Percentiles rank a stretch among this genome's conserved stretches.
phyloP scores from a whole-genome alignment of 345 rosid genomes.

The Bretschneidera sinensis region DNA sequence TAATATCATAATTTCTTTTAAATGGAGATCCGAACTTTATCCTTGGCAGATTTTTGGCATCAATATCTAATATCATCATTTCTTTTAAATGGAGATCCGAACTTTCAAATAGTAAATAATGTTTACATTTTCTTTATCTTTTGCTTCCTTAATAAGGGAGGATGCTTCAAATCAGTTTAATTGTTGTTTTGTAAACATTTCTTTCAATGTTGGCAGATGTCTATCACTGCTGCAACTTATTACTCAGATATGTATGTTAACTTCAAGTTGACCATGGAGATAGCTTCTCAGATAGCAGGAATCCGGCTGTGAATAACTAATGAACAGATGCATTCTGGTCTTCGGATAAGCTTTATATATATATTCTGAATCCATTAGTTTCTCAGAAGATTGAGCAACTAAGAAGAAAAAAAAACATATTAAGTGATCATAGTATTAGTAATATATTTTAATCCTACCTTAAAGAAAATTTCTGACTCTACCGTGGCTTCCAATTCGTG shows the following conservation, averaged over 20 bases:
- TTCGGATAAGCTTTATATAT: too few relatives aligned
- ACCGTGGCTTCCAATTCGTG: too few relatives aligned
- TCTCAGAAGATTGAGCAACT: too few relatives aligned
- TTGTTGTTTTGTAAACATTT: neutral
- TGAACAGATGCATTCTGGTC: slow-evolving; percentile 92
- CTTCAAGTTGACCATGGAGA: slow-evolving; percentile 74
- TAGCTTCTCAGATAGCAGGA: slow-evolving; percentile 64
- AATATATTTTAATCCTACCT: too few relatives aligned
- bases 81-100: neutral
- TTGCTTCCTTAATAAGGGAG: neutral
- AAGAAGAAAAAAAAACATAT: too few relatives aligned
- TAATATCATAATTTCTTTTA: too few relatives aligned
- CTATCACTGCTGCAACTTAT: slow-evolving; percentile 86
- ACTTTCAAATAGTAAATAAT: neutral
- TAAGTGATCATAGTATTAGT: too few relatives aligned
- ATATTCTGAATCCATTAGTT: slow-evolving; percentile 45
- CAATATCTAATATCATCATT: too few relatives aligned
- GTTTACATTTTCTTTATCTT: too few relatives aligned
- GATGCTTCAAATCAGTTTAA: neutral
- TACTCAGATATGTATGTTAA: slow-evolving; percentile 85
- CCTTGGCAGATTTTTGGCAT: too few relatives aligned
- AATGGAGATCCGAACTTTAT: too few relatives aligned
- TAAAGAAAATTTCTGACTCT: too few relatives aligned
- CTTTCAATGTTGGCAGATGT: slow-evolving; percentile 58
- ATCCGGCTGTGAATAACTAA: slow-evolving; percentile 80